Conservation (phyloP, 805 yeast genomes). For the Saturnispora dispora region DNA sequence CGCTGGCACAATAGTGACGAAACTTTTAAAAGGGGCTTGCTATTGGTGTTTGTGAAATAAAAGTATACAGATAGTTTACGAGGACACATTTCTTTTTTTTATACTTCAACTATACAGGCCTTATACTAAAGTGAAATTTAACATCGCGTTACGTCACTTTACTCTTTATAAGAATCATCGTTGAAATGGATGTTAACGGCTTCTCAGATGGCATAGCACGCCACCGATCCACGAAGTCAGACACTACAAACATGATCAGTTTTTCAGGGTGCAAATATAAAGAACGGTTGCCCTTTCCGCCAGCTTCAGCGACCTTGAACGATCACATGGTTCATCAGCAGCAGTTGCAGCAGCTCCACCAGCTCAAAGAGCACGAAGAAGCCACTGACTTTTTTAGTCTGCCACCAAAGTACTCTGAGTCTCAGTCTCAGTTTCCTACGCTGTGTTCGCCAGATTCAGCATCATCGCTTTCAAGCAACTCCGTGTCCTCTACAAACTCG, state of each 20-base stretch:
- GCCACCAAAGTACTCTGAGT: not conserved
- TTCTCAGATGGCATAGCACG: not conserved
- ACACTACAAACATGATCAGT: not conserved
- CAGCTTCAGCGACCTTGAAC: not conserved
- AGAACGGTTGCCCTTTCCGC: not conserved
- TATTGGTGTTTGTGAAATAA: not conserved
- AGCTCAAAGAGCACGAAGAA: conserved; percentile 3
- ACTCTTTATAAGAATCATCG: not conserved
- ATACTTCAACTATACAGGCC: not conserved
- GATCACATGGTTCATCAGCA: not conserved
- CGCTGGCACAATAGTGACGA: not conserved
- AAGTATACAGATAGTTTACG: not conserved
- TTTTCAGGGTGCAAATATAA: not conserved
- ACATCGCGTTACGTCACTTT: conserved; percentile 4
- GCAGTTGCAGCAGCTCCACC: conserved; percentile 1
- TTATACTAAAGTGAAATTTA: not conserved
- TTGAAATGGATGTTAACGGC: not conserved
- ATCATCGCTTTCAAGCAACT: not conserved
- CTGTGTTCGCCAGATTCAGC: not conserved
- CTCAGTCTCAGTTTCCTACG: not conserved
- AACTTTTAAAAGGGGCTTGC: not conserved
- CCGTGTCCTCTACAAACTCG: not conserved
- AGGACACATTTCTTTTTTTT: not conserved
- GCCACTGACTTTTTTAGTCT: not conserved
- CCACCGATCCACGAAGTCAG: conserved; percentile 3